phyloP scores from a whole-genome alignment of 202 grass and related monocot genomes.

The Digitaria exilis region DNA sequence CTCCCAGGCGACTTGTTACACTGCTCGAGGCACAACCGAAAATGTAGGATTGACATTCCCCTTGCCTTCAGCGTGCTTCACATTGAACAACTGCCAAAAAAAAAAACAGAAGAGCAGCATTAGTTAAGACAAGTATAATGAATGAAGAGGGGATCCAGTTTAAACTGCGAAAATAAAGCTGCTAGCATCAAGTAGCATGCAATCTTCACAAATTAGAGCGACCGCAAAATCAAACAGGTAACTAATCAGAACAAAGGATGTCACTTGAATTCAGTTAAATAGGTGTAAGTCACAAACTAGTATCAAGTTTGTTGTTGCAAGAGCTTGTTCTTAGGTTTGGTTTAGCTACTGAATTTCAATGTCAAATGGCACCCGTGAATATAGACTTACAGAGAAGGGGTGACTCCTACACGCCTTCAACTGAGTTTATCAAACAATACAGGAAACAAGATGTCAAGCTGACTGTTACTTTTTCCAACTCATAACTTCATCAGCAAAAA shows the following conservation, averaged over 20 bases:
- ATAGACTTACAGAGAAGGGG: neutral
- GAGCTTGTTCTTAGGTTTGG: neutral
- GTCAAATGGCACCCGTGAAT: neutral
- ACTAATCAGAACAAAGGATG: neutral
- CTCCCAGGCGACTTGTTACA: neutral
- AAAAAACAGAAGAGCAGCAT: neutral
- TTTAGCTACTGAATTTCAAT: conserved; percentile 3
- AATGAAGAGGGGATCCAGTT: too few species aligned
- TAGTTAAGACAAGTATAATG: neutral
- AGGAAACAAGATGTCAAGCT: neutral
- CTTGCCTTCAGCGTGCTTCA: conserved; percentile 46
- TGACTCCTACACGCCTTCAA: neutral
- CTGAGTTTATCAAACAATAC: neutral
- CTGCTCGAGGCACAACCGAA: neutral
- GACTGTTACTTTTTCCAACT: neutral
- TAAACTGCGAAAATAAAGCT: neutral
- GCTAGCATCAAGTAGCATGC: neutral
- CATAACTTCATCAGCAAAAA: neutral
- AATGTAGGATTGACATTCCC: neutral
- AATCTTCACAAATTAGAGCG: neutral
- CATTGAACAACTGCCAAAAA: conserved; percentile 48
- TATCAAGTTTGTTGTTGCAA: neutral
- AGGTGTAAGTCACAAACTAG: neutral
- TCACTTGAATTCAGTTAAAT: neutral
- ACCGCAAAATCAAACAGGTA: neutral